Evolutionary conservation across 2,329 filamentous ascomycete genomes (phyloP).

Genomic region (Colletotrichum chrysophilum): DNA sequence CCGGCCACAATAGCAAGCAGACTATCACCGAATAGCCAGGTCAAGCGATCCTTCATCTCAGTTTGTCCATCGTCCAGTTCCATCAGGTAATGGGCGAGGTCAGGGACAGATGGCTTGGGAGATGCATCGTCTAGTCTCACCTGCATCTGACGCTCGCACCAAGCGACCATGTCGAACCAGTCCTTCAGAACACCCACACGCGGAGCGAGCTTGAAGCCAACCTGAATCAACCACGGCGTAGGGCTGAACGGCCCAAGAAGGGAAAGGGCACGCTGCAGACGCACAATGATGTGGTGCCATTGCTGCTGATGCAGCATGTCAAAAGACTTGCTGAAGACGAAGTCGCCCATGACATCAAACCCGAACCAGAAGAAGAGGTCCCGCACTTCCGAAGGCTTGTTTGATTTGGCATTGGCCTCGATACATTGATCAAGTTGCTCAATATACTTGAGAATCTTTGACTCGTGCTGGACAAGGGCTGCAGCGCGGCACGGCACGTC

Average conservation of each 20-base stretch:
- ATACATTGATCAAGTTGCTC: constrained; percentile 24
- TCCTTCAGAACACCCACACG: constrained; percentile 23
- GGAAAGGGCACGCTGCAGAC: constrained; percentile 28
- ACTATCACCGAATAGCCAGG: constrained; percentile 22
- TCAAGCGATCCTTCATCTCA: constrained; percentile 1
- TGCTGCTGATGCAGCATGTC: constrained; percentile 32
- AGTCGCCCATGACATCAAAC: constrained; percentile 40
- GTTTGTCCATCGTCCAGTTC: constrained; percentile 11
- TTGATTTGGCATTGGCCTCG: constrained; percentile 18
- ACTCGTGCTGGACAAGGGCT: constrained; percentile 24
- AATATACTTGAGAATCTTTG: constrained; percentile 22
- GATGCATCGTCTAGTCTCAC: constrained; percentile 7
- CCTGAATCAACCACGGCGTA: constrained; percentile 29
- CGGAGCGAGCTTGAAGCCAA: constrained; percentile 25
- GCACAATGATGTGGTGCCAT: constrained; percentile 32
- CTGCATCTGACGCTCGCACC: constrained; percentile 24
- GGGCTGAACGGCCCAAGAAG: constrained; percentile 34
- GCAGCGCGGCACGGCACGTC: background rate
- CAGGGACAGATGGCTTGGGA: constrained; percentile 10
- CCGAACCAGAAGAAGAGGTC: constrained; percentile 32
- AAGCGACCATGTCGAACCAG: constrained; percentile 27
- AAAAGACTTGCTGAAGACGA: constrained; percentile 40
- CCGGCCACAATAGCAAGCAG: constrained; percentile 27
- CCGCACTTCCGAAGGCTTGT: constrained; percentile 20
- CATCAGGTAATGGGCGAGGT: constrained; percentile 17